Evolutionary conservation across 2,329 filamentous ascomycete genomes (phyloP).

Genomic region (Fusarium zealandicum): DNA sequence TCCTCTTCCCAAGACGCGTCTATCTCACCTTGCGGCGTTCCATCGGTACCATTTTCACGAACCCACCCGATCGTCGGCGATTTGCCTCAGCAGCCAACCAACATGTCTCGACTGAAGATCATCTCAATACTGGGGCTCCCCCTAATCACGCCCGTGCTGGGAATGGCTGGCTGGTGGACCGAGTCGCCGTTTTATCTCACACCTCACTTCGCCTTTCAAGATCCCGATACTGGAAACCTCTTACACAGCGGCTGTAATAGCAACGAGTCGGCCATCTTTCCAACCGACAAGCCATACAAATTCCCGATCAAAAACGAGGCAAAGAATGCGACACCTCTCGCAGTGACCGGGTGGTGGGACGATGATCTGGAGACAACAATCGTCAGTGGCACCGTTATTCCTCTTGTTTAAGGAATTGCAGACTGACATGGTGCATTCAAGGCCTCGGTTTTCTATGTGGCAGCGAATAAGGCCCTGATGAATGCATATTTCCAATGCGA

Average conservation of each 20-base stretch:
- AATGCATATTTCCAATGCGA: conserved; percentile 28
- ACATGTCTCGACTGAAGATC: no score
- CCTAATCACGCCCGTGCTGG: neutral
- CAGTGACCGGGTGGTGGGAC: conserved; percentile 24
- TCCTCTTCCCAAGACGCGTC: no score
- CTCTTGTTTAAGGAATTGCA: no score
- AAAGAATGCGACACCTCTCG: conserved; percentile 19
- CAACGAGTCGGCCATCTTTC: conserved; percentile 27
- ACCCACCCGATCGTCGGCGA: no score
- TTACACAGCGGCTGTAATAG: conserved; percentile 32
- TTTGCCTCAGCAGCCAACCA: no score
- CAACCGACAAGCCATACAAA: conserved; percentile 19
- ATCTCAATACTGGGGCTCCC: no score
- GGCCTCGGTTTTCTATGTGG: conserved; percentile 31
- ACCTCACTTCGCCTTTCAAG: conserved; percentile 34
- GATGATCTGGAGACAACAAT: conserved; percentile 23
- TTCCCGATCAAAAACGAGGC: conserved; percentile 20
- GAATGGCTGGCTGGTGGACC: conserved; percentile 32
- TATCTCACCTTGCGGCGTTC: no score
- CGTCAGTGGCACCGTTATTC: conserved; percentile 5
- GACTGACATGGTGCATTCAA: neutral
- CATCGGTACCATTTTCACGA: no score
- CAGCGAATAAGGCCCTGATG: conserved; percentile 11
- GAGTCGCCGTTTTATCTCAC: conserved; percentile 22
- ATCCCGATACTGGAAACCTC: conserved; percentile 28